Conservation (phyloP, 179 eudicot genomes). For the Beta macrorhiza region DNA sequence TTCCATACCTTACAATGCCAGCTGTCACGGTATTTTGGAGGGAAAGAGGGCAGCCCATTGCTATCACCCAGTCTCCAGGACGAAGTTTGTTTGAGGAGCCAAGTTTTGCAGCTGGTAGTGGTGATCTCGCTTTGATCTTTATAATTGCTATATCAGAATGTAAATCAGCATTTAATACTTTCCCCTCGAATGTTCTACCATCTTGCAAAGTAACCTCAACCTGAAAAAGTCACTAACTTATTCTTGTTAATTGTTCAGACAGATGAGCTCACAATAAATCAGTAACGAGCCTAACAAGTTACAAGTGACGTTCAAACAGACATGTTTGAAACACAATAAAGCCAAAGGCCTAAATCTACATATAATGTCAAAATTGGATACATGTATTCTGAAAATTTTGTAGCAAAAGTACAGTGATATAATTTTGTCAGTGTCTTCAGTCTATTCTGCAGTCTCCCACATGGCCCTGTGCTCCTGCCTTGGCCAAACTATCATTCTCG, state of each 20-base stretch:
- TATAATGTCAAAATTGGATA: not conserved
- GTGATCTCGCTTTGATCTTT: conserved; percentile 70
- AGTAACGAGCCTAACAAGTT: not conserved
- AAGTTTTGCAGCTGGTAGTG: conserved; percentile 84
- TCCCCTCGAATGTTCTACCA: conserved; percentile 88
- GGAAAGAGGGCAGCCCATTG: conserved; percentile 92
- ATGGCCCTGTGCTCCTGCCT: no score
- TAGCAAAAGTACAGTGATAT: not conserved
- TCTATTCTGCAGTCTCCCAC: not conserved
- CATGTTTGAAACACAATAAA: not conserved
- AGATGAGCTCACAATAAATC: not conserved
- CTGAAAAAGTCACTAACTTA: conserved; percentile 29
- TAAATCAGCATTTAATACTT: conserved; percentile 76
- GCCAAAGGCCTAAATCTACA: not conserved
- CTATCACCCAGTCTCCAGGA: conserved; percentile 97
- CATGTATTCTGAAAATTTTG: not conserved
- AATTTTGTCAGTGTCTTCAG: not conserved
- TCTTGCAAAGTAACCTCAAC: conserved; percentile 97
- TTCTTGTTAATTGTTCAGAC: not conserved
- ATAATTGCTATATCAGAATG: conserved; percentile 94
- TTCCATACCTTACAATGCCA: conserved; percentile 76
- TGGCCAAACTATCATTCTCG: not conserved
- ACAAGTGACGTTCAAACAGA: not conserved
- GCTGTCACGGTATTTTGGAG: conserved; percentile 94
- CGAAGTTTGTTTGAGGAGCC: conserved; percentile 85